Evolutionary conservation across 2,329 filamentous ascomycete species (phyloP), one percentile per base, ranked within the genome.

Genomic region (Zymoseptoria brevis): DNA sequence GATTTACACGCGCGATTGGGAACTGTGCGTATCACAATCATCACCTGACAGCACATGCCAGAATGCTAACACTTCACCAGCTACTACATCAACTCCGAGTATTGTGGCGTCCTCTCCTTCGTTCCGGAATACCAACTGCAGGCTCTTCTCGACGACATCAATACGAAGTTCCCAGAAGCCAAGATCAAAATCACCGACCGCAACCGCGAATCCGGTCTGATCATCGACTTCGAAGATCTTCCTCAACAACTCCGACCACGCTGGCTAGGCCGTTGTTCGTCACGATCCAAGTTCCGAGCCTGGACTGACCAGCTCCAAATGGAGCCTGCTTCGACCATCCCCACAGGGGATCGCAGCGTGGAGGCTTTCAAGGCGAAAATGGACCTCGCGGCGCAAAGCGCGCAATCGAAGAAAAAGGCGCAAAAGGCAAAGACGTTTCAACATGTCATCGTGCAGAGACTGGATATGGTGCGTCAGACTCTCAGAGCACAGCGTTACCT

Each of bases 401-500:
- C 76, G 41, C 81, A 80, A 67, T 78, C 75, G 19, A 80, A 79
- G 64, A 77, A 72, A 55, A 75, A 77, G 45, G 57, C 58, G 2
- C 53, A 35, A n/a, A 62, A 62, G 30, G 56, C 57, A 4, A 53
- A 49, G 41, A 62, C 59, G 48, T 59, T 62, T 16, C 60, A 65
- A n/a, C 75, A 78, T 48, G 78, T 79, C 1, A 60, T 81, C 3
- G 65, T 76, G 21, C 79, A 76, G 49, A 81, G 85, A 60, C 77
- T 80, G 62, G 69, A 75, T 2, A 82, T 81, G 75, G 77, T 77
- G 1, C 75, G 79, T 41, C 80, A 83, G 67, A 76, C 89, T 62
- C 83, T 84, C 64, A 81, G 87, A 52, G 77, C 83, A 7, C 87
- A 92, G 69, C 77, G 83, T 55, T 89, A 89, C 67, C 80, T 96